These are phyloP conservation scores for Coemansia sp. DNA, from an alignment of 192 early-diverging fungal genomes.

Conservation along the genomic window DNA sequence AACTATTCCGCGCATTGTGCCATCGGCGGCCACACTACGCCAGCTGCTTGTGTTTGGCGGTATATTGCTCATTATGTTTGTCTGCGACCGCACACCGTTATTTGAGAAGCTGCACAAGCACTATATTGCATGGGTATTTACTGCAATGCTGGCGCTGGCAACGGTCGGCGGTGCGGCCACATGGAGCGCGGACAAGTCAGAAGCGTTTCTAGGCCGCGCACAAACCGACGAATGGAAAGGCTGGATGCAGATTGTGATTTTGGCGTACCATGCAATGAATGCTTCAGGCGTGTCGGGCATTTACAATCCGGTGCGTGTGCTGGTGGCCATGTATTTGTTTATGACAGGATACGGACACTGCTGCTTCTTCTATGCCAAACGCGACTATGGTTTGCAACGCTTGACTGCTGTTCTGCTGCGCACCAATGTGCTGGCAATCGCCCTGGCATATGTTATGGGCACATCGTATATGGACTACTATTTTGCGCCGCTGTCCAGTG, in stretches of 20 bases:
- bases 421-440: conserved; percentile 66
- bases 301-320: conserved; percentile 70
- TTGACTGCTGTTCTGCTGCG: conserved; percentile 63
- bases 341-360: conserved; percentile 85
- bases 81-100: conserved; percentile 67
- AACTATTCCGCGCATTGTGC: conserved; percentile 6
- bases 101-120: conserved; percentile 69
- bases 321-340: conserved; percentile 78
- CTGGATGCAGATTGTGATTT: conserved; percentile 78
- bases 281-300: conserved; percentile 63
- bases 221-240: conserved; percentile 89
- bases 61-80: conserved; percentile 61
- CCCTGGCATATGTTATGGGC: conserved; percentile 66
- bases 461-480: conserved; percentile 76
- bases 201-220: conserved; percentile 68
- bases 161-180: conserved; percentile 47
- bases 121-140: conserved; percentile 53
- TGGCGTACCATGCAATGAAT: conserved; percentile 72
- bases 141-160: conserved; percentile 39
- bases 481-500: conserved; percentile 72
- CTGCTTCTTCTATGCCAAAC: conserved; percentile 68
- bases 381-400: conserved; percentile 65
- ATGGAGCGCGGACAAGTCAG: conserved; percentile 32
- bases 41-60: conserved; percentile 57
- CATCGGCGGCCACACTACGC: conserved; percentile 45